Evolutionary conservation across 306 rosid species (phyloP), one percentile per base, ranked within the genome.

Genomic region (Cicer arietinum): DNA sequence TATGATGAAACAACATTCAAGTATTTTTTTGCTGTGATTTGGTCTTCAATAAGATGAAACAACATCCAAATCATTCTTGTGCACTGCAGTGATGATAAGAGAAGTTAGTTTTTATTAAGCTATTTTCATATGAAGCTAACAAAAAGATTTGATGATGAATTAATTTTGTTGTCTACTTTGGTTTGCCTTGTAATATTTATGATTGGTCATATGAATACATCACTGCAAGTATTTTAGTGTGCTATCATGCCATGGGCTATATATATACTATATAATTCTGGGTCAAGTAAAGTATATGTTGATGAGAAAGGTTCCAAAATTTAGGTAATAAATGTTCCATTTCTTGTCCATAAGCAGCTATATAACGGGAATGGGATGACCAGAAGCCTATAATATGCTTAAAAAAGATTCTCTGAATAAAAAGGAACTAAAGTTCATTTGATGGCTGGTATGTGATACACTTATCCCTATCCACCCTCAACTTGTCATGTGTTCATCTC

Each of bases 1-100:
- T 45, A 54, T 10, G 57, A 25, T 40, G 79, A 14, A 75, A 20
- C 8, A 67, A 5, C 7, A 54, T 66, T 41, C 48, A 54, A 16
- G 60, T 67, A 14, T 14, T 14, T 14, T 14, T 14, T 14, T 14
- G 16, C 9, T 11, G 22, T 47, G 7, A 41, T 71, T 4, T 71
- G 52, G 2, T 17, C 5, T 54, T 56, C 39, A 57, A 45, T 58
- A 67, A 43, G 57, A 25, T 40, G 72, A 14, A 75, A 20, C 8
- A 67, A 5, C 7, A 54, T 66, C 48, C 48, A 54, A 16, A 16
- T 47, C 22, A 35, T 37, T 22, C 45, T 13, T 12, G 65, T 41
- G 10, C 17, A 37, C 20, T 17, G 10, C n/a, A 43, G 5, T 43
- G 39, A 51, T 51, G 6, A 46, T 1, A 58, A 39, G 56, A 57